Conservation (phyloP, 768 basidiomycete genomes). For the Mrakia hoshinonis region DNA sequence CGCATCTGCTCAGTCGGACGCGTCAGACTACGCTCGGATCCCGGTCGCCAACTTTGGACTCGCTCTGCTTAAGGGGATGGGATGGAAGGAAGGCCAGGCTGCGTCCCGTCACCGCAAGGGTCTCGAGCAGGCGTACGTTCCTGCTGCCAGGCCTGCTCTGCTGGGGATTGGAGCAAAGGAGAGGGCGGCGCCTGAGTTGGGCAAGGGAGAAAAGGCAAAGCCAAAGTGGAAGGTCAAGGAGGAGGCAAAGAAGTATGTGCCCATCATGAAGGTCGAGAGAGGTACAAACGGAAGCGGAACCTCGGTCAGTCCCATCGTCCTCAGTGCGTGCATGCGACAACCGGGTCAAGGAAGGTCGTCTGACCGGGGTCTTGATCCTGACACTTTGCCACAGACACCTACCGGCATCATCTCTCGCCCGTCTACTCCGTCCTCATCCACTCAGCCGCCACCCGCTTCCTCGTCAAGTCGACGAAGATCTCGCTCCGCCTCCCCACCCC, state of each 20-base stretch:
- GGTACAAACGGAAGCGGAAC: conserved; percentile 35
- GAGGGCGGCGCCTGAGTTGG: conserved; percentile 39
- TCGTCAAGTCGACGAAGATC: conserved; percentile 47
- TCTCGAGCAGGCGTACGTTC: conserved; percentile 68
- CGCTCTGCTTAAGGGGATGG: conserved; percentile 91
- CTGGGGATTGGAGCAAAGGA: conserved; percentile 89
- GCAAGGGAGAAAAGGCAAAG: conserved; percentile 36
- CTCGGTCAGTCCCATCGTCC: background rate
- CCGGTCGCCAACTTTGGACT: conserved; percentile 89
- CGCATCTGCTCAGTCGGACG: conserved; percentile 47
- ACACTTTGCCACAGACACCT: background rate
- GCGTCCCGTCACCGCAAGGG: conserved; percentile 58
- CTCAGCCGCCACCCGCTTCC: conserved; percentile 42
- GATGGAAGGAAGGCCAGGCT: conserved; percentile 76
- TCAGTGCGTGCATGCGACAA: conserved; percentile 18
- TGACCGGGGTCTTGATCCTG: too few relatives aligned
- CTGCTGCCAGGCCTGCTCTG: conserved; percentile 69
- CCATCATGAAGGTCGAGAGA: conserved; percentile 64
- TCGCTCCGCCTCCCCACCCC: conserved; percentile 31
- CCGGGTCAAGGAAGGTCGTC: conserved; percentile 26
- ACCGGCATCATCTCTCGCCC: conserved; percentile 36
- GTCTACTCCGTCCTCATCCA: conserved; percentile 41
- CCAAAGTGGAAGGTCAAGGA: conserved; percentile 42
- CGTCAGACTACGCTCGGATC: conserved; percentile 80
- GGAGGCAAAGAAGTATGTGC: conserved; percentile 71